Conservation (phyloP, 192 early-diverging fungal genomes). For the Chytriomyces confervae region DNA sequence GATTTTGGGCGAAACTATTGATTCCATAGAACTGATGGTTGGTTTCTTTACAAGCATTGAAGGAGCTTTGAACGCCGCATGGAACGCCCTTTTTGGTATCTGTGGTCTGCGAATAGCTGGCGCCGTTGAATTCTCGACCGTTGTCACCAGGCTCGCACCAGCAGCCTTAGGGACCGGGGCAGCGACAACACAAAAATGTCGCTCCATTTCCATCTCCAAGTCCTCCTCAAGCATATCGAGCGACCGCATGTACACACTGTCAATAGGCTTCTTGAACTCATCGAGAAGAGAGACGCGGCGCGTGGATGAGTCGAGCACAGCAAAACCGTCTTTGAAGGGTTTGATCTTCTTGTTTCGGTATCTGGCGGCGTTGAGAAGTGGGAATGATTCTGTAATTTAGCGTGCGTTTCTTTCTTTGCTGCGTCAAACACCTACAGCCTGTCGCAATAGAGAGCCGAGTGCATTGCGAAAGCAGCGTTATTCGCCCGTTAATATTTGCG, state of each 20-base stretch:
- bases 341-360: constrained; percentile 20
- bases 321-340: constrained; percentile 27
- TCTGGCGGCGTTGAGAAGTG: background rate
- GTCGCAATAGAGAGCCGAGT: constrained; percentile 3
- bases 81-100: too few species aligned
- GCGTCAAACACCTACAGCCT: background rate
- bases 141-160: too few species aligned
- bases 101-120: too few species aligned
- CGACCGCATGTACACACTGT: background rate
- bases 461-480: background rate
- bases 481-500: too few species aligned
- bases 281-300: constrained; percentile 7
- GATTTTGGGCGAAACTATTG: too few species aligned
- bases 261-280: constrained; percentile 6
- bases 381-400: too few species aligned
- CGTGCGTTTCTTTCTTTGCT: background rate
- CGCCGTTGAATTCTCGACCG: too few species aligned
- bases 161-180: background rate
- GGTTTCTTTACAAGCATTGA: too few species aligned
- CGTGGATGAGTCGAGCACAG: background rate
- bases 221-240: background rate
- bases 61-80: too few species aligned
- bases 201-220: constrained; percentile 22
- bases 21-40: too few species aligned
- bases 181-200: constrained; percentile 4